phyloP scores from a whole-genome alignment of 352 stramenopile genomes.

The Stramenopiles sp. region DNA sequence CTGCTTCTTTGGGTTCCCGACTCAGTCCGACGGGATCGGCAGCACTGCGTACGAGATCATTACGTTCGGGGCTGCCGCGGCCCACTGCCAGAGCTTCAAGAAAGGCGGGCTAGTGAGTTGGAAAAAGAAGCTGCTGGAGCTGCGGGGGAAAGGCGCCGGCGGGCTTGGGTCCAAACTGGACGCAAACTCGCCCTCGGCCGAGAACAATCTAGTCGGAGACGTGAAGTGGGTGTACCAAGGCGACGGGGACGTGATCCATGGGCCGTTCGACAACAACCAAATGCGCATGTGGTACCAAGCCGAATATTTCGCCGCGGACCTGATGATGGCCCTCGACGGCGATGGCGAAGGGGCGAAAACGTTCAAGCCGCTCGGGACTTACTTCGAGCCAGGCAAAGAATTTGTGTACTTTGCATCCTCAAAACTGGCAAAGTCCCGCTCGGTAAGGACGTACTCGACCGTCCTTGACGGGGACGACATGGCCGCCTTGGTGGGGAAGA shows the following conservation, averaged over 20 bases:
- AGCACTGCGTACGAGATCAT: neutral
- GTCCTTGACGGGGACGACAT: too few species aligned
- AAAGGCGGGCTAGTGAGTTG: neutral
- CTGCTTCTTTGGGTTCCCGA: neutral
- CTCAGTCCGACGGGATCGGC: neutral
- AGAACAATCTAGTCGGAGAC: too few species aligned
- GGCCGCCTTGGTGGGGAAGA: neutral
- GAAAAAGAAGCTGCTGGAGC: neutral
- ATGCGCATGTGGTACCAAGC: neutral
- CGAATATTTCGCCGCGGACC: neutral
- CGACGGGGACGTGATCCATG: neutral
- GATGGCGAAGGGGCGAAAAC: neutral
- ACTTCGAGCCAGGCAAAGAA: neutral
- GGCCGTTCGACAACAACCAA: neutral
- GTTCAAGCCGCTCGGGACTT: neutral
- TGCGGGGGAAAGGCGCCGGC: neutral
- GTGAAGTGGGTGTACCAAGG: neutral
- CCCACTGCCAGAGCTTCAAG: slow-evolving; percentile 6
- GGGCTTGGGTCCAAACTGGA: too few species aligned
- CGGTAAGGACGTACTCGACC: too few species aligned
- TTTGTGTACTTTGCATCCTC: too few species aligned
- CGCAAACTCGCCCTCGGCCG: too few species aligned
- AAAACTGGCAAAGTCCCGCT: too few species aligned
- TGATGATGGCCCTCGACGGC: neutral
- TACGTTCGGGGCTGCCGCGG: slow-evolving; percentile 3